Evolutionary conservation across 176 grass and related monocot species (phyloP).

Genomic region (Elymus sibiricus): DNA sequence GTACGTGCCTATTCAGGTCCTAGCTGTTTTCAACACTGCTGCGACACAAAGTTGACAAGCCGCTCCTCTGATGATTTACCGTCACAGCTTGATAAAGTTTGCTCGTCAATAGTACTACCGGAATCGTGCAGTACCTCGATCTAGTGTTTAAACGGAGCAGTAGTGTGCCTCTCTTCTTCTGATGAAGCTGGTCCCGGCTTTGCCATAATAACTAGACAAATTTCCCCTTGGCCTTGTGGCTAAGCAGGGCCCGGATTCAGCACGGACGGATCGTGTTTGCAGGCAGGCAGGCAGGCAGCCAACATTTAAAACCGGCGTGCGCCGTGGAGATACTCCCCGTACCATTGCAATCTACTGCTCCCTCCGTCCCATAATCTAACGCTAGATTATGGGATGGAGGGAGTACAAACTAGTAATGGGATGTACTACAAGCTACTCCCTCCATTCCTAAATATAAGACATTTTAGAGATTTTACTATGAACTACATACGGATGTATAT

Average conservation of each 20-base stretch:
- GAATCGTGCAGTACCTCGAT: background rate
- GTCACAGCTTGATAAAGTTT: too few species aligned
- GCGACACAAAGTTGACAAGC: too few species aligned
- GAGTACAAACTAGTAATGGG: too few species aligned
- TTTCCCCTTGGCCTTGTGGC: constrained; percentile 8
- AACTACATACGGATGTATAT: too few species aligned
- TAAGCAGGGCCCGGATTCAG: constrained; percentile 7
- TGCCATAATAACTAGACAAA: background rate
- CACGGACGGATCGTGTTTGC: background rate
- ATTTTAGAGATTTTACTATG: too few species aligned
- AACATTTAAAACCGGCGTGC: background rate
- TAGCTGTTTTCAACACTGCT: too few species aligned
- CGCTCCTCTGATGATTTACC: too few species aligned
- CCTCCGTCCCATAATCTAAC: too few species aligned
- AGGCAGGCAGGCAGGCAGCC: background rate
- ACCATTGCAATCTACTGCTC: background rate
- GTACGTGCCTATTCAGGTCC: background rate
- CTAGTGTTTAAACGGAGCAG: background rate
- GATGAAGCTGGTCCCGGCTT: background rate
- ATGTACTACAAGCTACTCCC: too few species aligned
- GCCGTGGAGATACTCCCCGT: background rate
- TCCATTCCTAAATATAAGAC: too few species aligned
- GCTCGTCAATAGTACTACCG: too few species aligned
- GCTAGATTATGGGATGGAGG: too few species aligned
- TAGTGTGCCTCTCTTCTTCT: background rate